A percentile compares a stretch with the other conserved stretches of the same genome.
Conservation (phyloP, 768 basidiomycete genomes). For the Termitomyces sp. region DNA sequence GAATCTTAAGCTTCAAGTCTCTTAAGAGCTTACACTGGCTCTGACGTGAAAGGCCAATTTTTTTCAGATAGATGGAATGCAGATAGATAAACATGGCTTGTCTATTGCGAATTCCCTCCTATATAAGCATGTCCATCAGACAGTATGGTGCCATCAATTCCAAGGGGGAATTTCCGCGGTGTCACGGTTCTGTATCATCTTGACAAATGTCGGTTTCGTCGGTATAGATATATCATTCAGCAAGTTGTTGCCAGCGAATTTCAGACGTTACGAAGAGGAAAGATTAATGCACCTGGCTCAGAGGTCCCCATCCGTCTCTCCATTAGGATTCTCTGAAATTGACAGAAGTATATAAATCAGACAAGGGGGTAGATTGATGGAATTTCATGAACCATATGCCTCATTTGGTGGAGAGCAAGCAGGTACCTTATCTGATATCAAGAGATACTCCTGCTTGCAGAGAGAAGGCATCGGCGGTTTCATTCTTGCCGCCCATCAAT, state of each 20-base stretch:
- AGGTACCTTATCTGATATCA: not conserved
- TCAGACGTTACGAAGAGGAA: not conserved
- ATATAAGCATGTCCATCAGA: not conserved
- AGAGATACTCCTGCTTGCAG: not conserved
- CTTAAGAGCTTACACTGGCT: not conserved
- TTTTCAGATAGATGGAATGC: conserved; percentile 3
- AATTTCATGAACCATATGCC: not conserved
- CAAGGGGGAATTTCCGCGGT: not conserved
- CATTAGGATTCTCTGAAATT: too few species aligned
- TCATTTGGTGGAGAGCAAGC: not conserved
- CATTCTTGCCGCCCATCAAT: not conserved
- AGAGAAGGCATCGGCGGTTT: not conserved
- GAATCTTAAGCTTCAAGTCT: too few species aligned
- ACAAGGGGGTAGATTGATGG: not conserved
- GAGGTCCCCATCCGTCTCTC: not conserved
- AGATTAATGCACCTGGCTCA: not conserved
- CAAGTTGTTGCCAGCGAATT: not conserved
- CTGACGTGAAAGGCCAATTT: not conserved
- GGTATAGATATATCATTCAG: not conserved
- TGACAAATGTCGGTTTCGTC: not conserved
- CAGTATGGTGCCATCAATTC: not conserved
- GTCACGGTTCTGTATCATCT: not conserved
- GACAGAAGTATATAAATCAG: not conserved
- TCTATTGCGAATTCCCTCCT: not conserved
- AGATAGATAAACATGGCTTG: not conserved